Conservation (phyloP, 2,329 filamentous ascomycete species). For the Cytospora chrysosperma region DNA sequence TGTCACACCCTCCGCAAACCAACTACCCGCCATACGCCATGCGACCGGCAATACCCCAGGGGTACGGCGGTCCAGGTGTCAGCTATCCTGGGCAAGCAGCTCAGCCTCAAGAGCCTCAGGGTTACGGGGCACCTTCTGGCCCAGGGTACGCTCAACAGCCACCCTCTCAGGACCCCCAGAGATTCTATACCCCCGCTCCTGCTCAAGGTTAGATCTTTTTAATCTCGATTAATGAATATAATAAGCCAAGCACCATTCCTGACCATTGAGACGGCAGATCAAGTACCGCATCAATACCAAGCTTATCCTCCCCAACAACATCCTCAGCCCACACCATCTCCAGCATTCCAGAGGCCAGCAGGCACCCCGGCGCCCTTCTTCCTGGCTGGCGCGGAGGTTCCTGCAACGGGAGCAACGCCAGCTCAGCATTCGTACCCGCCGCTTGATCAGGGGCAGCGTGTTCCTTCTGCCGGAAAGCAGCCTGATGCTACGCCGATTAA, state of each 20-base stretch:
- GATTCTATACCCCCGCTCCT: slow-evolving; percentile 66
- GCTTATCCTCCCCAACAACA: slow-evolving; percentile 22
- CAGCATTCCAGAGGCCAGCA: slow-evolving; percentile 55
- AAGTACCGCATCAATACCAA: slow-evolving; percentile 45
- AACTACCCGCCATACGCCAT: slow-evolving; percentile 69
- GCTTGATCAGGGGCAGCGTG: slow-evolving; percentile 50
- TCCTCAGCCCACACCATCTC: slow-evolving; percentile 47
- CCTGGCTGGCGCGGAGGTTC: slow-evolving; percentile 57
- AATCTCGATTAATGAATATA: slow-evolving; percentile 13
- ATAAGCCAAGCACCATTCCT: slow-evolving; percentile 1
- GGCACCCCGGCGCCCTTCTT: slow-evolving; percentile 63
- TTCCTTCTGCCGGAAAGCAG: slow-evolving; percentile 47
- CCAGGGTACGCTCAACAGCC: slow-evolving; percentile 33
- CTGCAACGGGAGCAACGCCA: slow-evolving; percentile 18
- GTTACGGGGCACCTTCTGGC: slow-evolving; percentile 7
- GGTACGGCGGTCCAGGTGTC: slow-evolving; percentile 38
- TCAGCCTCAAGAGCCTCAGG: slow-evolving; percentile 39
- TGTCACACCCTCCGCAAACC: slow-evolving; percentile 86
- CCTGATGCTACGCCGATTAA: slow-evolving; percentile 33
- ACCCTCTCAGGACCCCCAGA: slow-evolving; percentile 55
- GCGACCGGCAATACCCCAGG: slow-evolving; percentile 49
- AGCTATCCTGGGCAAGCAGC: slow-evolving; percentile 30
- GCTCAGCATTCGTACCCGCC: slow-evolving; percentile 51
- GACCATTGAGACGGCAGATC: slow-evolving; percentile 16
- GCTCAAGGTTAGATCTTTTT: slow-evolving; percentile 9